These are phyloP conservation scores for Cryptococcus floricola DNA, from an alignment of 1,284 basidiomycete species.

Conservation along the genomic window DNA sequence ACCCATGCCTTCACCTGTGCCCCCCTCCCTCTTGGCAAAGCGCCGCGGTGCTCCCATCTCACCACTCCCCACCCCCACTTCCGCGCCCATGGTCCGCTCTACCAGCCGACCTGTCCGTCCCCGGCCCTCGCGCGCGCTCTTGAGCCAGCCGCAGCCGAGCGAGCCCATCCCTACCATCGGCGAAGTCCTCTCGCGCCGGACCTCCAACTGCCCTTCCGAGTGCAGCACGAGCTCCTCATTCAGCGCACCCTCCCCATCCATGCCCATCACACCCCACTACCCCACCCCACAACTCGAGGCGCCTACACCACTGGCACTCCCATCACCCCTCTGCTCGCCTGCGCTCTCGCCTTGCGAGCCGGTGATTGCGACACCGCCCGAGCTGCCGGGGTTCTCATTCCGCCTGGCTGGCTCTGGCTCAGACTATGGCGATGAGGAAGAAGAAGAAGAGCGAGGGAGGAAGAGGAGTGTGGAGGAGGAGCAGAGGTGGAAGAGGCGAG, in stretches of 20 bases:
- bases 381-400: too few species aligned
- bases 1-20: conserved; percentile 24
- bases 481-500: neutral
- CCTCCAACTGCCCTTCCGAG: neutral
- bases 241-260: neutral
- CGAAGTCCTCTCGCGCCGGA: neutral
- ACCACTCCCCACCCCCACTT: neutral
- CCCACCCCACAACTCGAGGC: neutral
- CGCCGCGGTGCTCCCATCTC: conserved; percentile 12
- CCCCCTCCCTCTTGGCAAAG: conserved; percentile 30
- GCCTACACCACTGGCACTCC: neutral
- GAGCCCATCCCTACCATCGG: neutral
- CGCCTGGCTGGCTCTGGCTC: conserved; percentile 2
- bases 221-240: neutral
- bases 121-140: neutral
- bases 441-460: conserved; percentile 2
- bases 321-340: conserved; percentile 1
- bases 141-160: neutral
- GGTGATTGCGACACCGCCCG: too few species aligned
- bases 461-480: neutral
- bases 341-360: neutral
- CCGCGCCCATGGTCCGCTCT: neutral
- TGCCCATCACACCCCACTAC: neutral
- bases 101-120: neutral
- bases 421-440: neutral